A percentile compares a stretch with the other conserved stretches of the same genome.
phyloP scores from a whole-genome alignment of 2,329 filamentous ascomycete species.

The Tolypocladium capitatum region DNA sequence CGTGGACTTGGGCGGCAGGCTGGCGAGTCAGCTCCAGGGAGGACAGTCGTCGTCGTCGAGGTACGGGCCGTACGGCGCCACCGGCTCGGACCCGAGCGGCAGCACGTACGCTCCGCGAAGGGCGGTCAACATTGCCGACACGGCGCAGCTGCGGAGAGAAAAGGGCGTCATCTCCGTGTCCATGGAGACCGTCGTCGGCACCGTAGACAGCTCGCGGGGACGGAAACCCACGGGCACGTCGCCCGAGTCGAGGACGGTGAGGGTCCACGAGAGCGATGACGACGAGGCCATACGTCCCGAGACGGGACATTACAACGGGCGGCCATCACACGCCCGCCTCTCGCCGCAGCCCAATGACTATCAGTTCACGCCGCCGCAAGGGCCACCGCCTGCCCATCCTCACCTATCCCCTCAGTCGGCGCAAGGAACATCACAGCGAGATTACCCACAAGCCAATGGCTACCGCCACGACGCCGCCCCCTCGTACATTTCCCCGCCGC shows the following conservation, averaged over 20 bases:
- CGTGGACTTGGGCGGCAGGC: conserved; percentile 78
- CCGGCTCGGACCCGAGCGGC: conserved; percentile 12
- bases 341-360: conserved; percentile 20
- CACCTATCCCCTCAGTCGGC: not conserved
- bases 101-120: conserved; percentile 17
- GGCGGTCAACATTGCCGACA: conserved; percentile 65
- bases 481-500: conserved; percentile 46
- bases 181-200: conserved; percentile 81
- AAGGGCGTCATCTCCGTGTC: conserved; percentile 82
- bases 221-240: conserved; percentile 13
- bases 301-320: conserved; percentile 1
- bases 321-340: not conserved
- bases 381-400: conserved; percentile 6
- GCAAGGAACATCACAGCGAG: not conserved
- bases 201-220: conserved; percentile 52
- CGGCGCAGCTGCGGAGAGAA: conserved; percentile 70
- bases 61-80: conserved; percentile 20
- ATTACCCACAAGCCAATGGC: conserved; percentile 8
- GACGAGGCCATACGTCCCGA: conserved; percentile 15
- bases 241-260: conserved; percentile 13
- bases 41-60: conserved; percentile 38
- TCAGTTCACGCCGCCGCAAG: conserved; percentile 1
- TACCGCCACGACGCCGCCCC: conserved; percentile 19
- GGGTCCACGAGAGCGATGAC: conserved; percentile 18
- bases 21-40: conserved; percentile 59